Evolutionary conservation across 768 basidiomycete genomes (phyloP).

Genomic region (Serendipita indica): DNA sequence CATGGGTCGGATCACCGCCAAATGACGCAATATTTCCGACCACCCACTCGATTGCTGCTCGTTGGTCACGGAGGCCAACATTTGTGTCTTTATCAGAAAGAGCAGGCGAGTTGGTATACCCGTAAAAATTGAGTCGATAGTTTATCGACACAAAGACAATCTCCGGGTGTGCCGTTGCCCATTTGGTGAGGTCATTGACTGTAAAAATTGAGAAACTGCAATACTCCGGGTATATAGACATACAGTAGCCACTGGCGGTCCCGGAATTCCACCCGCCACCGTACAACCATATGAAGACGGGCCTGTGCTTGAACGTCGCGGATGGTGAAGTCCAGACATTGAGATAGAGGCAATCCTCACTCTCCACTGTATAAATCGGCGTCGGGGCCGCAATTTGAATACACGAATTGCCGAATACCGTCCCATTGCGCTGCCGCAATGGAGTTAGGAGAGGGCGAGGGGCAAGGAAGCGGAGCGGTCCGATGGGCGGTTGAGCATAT

Average conservation of each 20-base stretch:
- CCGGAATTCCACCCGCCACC: neutral
- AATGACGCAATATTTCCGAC: conserved; percentile 44
- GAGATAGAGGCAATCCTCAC: conserved; percentile 18
- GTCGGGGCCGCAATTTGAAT: conserved; percentile 18
- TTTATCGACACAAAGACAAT: conserved; percentile 28
- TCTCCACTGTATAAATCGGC: conserved; percentile 18
- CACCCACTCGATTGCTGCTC: conserved; percentile 48
- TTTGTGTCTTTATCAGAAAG: conserved; percentile 51
- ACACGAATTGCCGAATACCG: conserved; percentile 18
- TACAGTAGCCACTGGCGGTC: neutral
- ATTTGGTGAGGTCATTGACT: conserved; percentile 17
- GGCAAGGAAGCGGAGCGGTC: conserved; percentile 40
- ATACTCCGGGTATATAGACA: neutral
- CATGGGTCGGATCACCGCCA: conserved; percentile 45
- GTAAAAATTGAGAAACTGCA: neutral
- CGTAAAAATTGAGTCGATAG: conserved; percentile 63
- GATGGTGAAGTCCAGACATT: conserved; percentile 18
- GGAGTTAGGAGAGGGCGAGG: conserved; percentile 30
- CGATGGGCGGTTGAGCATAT: conserved; percentile 42
- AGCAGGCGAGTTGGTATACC: conserved; percentile 52
- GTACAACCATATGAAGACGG: conserved; percentile 16
- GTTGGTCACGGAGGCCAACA: conserved; percentile 48
- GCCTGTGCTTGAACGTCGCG: conserved; percentile 17
- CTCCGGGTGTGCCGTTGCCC: conserved; percentile 18
- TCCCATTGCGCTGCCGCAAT: conserved; percentile 14